Percentiles rank a stretch among this genome's conserved stretches.
phyloP scores from a whole-genome alignment of 2,329 filamentous ascomycete species.

The Cryoendolithus antarcticus region DNA sequence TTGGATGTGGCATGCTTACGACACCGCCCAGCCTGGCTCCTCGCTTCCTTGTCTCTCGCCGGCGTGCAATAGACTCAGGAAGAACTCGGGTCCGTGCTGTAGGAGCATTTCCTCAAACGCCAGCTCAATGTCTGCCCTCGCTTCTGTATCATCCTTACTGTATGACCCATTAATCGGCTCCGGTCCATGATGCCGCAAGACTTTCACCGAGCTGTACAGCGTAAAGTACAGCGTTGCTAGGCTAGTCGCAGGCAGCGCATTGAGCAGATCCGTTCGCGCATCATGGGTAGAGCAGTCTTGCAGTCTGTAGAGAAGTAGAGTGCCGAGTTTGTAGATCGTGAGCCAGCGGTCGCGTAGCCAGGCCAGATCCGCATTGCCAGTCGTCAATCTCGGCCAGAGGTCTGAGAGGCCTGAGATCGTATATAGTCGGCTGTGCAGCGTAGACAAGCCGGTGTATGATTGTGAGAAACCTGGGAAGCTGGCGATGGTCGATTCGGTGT shows the following conservation, averaged over 20 bases:
- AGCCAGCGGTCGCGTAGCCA: constrained; percentile 23
- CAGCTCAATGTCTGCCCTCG: constrained; percentile 21
- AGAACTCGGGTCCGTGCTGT: constrained; percentile 17
- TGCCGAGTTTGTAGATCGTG: constrained; percentile 18
- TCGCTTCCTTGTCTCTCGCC: neutral
- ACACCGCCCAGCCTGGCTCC: constrained; percentile 7
- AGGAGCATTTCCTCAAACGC: constrained; percentile 23
- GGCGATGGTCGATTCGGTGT: constrained; percentile 5
- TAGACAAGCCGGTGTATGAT: constrained; percentile 3
- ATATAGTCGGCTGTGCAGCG: constrained; percentile 11
- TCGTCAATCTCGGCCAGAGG: constrained; percentile 19
- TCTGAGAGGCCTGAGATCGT: constrained; percentile 14
- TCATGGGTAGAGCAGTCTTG: constrained; percentile 12
- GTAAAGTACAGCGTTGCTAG: constrained; percentile 23
- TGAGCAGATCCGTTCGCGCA: constrained; percentile 13
- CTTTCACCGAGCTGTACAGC: constrained; percentile 18
- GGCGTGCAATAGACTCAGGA: constrained; percentile 15
- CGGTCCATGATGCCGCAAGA: constrained; percentile 21
- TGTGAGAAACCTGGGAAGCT: constrained; percentile 16
- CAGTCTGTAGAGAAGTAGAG: constrained; percentile 21
- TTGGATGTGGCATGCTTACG: constrained; percentile 8
- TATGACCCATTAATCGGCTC: constrained; percentile 13
- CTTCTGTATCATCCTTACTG: constrained; percentile 10
- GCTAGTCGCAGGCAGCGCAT: constrained; percentile 16
- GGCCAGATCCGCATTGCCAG: constrained; percentile 14